Percentiles rank a stretch among this genome's conserved stretches.
Conservation (phyloP, 352 stramenopile species). For the Lagenidium giganteum region DNA sequence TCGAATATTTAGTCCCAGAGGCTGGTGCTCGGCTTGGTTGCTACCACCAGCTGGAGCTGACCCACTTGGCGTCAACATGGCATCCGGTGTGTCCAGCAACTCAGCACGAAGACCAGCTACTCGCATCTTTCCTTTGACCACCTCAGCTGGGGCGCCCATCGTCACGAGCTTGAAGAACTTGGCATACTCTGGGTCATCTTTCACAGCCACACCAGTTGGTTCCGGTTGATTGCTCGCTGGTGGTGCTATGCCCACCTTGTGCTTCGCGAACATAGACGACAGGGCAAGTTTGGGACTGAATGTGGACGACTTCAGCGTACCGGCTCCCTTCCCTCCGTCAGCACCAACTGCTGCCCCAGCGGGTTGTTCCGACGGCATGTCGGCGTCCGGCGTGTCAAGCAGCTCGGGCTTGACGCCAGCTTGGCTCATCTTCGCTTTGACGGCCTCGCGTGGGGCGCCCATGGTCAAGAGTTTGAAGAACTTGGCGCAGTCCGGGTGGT, state of each 20-base stretch:
- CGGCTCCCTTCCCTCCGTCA: no score
- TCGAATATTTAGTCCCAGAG: constrained; percentile 22
- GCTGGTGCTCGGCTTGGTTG: constrained; percentile 4
- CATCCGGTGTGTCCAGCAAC: constrained; percentile 57
- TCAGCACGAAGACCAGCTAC: constrained; percentile 49
- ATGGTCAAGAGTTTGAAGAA: constrained; percentile 75
- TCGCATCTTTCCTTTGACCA: constrained; percentile 67
- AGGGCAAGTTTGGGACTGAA: no score
- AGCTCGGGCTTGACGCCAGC: constrained; percentile 45
- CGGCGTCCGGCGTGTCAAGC: constrained; percentile 62
- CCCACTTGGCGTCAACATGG: constrained; percentile 17
- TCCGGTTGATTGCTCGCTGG: neutral
- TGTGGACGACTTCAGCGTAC: no score
- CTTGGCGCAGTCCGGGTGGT: constrained; percentile 52
- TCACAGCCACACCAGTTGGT: constrained; percentile 31
- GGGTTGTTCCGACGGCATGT: constrained; percentile 22
- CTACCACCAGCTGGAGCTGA: constrained; percentile 4
- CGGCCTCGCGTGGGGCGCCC: constrained; percentile 36
- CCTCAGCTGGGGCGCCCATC: constrained; percentile 51
- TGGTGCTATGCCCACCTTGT: neutral
- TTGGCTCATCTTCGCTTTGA: constrained; percentile 61
- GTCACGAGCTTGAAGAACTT: constrained; percentile 73
- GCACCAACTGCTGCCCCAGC: no score
- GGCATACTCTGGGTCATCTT: constrained; percentile 57
- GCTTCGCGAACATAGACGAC: constrained; percentile 15